A percentile compares a stretch with the other conserved stretches of the same genome.
These are phyloP conservation scores for Oidium heveae DNA, from an alignment of 2,329 filamentous ascomycete genomes.

Conservation along the genomic window DNA sequence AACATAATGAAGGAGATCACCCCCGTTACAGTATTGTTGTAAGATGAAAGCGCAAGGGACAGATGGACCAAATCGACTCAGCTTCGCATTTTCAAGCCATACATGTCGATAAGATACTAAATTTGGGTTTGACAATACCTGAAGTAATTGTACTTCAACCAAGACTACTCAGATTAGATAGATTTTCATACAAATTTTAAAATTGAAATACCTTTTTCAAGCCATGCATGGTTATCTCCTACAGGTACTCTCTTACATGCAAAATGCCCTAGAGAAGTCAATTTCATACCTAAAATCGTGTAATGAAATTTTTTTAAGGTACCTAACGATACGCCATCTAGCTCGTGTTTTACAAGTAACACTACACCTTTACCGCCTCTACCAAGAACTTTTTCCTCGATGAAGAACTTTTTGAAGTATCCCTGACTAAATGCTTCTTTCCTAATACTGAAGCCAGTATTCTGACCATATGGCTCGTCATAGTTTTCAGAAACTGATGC, in stretches of 20 bases:
- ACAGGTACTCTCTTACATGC: constrained; percentile 95
- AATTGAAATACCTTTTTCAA: constrained; percentile 37
- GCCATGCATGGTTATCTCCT: constrained; percentile 79
- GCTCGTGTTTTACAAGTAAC: constrained; percentile 70
- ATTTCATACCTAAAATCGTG: neutral
- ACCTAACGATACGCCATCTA: constrained; percentile 65
- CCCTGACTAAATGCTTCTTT: constrained; percentile 70
- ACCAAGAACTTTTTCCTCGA: constrained; percentile 66
- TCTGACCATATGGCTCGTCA: constrained; percentile 19
- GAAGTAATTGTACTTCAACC: constrained; percentile 76
- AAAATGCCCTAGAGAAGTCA: constrained; percentile 33
- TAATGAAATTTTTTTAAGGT: neutral
- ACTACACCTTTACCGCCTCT: constrained; percentile 88
- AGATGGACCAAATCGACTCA: constrained; percentile 67
- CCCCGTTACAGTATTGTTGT: constrained; percentile 90
- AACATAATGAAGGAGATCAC: constrained; percentile 73
- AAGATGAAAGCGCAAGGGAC: constrained; percentile 92
- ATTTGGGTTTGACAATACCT: constrained; percentile 80
- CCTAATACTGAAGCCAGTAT: constrained; percentile 44
- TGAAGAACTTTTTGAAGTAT: constrained; percentile 84
- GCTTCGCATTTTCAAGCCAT: constrained; percentile 74
- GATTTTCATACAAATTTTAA: neutral
- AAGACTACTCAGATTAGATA: constrained; percentile 26
- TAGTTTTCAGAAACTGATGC: constrained; percentile 21
- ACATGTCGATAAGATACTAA: constrained; percentile 92